Evolutionary conservation across 768 basidiomycete species (phyloP).

Genomic region (Macrolepiota dolichaula): DNA sequence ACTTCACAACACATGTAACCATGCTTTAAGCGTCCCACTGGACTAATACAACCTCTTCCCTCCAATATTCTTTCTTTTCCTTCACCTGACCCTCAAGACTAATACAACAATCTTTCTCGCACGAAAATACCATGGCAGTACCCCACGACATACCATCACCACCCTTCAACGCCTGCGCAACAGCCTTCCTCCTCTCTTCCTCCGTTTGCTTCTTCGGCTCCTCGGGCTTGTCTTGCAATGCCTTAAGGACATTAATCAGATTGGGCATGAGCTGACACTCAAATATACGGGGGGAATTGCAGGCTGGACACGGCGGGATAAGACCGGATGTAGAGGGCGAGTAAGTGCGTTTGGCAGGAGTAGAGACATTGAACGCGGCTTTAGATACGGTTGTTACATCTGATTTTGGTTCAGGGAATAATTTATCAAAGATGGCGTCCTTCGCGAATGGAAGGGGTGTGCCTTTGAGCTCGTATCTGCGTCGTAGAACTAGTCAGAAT

Average conservation of each 20-base stretch:
- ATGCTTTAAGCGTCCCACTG: conserved; percentile 64
- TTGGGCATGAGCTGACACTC: conserved; percentile 97
- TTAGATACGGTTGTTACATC: conserved; percentile 55
- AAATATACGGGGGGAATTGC: conserved; percentile 68
- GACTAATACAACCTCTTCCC: conserved; percentile 72
- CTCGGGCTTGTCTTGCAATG: conserved; percentile 17
- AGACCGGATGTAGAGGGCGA: conserved; percentile 30
- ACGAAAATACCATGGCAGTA: conserved; percentile 86
- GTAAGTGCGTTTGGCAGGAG: conserved; percentile 49
- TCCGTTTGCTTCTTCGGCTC: conserved; percentile 45
- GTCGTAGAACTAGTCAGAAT: conserved; percentile 1
- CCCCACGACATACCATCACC: conserved; percentile 90
- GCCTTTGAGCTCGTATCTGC: conserved; percentile 85
- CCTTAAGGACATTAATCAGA: conserved; percentile 72
- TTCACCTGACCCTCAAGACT: conserved; percentile 36
- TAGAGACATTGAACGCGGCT: conserved; percentile 54
- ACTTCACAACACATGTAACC: background rate
- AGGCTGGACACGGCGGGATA: conserved; percentile 65
- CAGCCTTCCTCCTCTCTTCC: conserved; percentile 62
- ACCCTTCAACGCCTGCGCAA: conserved; percentile 54
- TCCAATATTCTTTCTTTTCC: conserved; percentile 50
- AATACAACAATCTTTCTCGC: conserved; percentile 71
- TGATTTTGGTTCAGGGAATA: conserved; percentile 63
- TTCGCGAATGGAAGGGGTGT: conserved; percentile 83
- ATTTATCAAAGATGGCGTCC: conserved; percentile 62